Percentiles rank a stretch among this genome's conserved stretches.
phyloP scores from a whole-genome alignment of 495 filamentous ascomycete species.

The Xylaria venustula region DNA sequence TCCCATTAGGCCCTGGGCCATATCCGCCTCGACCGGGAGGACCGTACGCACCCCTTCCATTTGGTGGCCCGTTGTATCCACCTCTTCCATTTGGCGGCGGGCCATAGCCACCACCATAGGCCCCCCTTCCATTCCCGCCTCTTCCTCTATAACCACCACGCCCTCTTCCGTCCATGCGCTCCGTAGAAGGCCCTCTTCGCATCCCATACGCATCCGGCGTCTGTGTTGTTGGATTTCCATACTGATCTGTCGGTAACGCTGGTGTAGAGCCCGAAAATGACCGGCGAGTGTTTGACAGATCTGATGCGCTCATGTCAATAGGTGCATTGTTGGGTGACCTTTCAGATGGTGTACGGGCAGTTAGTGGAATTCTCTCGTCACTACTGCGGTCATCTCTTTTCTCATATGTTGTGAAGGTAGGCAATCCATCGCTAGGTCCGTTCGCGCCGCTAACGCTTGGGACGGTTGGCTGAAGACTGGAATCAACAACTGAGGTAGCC shows the following conservation, averaged over 20 bases:
- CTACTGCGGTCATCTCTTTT: conserved; percentile 58
- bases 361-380: conserved; percentile 85
- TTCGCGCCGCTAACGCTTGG: conserved; percentile 54
- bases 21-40: conserved; percentile 39
- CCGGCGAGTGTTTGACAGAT: conserved; percentile 25
- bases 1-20: conserved; percentile 26
- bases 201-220: conserved; percentile 48
- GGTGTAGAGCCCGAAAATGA: conserved; percentile 27
- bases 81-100: conserved; percentile 38
- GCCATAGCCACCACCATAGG: conserved; percentile 35
- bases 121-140: conserved; percentile 57
- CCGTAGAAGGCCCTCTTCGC: conserved; percentile 60
- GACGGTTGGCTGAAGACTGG: conserved; percentile 52
- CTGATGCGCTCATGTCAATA: conserved; percentile 36
- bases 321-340: conserved; percentile 39
- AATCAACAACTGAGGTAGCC: conserved; percentile 36
- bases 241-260: conserved; percentile 60
- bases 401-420: conserved; percentile 79
- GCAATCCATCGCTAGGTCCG: conserved; percentile 55
- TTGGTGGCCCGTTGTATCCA: conserved; percentile 36
- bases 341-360: conserved; percentile 56
- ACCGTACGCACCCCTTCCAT: conserved; percentile 40
- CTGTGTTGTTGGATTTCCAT: conserved; percentile 60
- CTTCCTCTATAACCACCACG: conserved; percentile 56
- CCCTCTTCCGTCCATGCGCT: conserved; percentile 56